Percentiles rank a stretch among this genome's conserved stretches.
These are phyloP conservation scores for Cyclocybe aegerita DNA, from an alignment of 768 basidiomycete genomes.

Conservation along the genomic window DNA sequence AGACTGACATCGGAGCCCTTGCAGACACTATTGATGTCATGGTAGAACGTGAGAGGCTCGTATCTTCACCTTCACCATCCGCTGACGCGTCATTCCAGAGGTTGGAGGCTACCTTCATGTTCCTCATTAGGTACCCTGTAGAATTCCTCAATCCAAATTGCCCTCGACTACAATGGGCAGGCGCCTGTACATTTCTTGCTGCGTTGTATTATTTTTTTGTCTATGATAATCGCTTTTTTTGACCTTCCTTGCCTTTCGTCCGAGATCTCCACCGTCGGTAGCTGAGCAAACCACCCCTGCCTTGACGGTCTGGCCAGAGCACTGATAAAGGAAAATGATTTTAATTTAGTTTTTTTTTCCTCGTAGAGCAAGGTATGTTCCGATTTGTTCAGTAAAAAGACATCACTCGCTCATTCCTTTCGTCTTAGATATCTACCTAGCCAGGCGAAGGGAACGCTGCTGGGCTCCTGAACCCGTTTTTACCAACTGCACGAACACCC, in stretches of 20 bases:
- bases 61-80: slow-evolving; percentile 2
- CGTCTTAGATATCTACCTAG: slow-evolving; percentile 1
- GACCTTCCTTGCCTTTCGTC: background rate
- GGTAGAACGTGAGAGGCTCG: slow-evolving; percentile 80
- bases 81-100: slow-evolving; percentile 32
- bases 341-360: no score
- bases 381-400: background rate
- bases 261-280: no score
- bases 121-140: slow-evolving; percentile 7
- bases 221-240: background rate
- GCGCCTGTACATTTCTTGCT: slow-evolving; percentile 5
- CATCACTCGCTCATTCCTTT: background rate
- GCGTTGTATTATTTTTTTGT: slow-evolving; percentile 5
- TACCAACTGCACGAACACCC: slow-evolving; percentile 48
- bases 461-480: slow-evolving; percentile 53
- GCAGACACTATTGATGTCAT: slow-evolving; percentile 94
- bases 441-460: slow-evolving; percentile 37
- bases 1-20: slow-evolving; percentile 4
- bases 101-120: slow-evolving; percentile 38
- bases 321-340: no score
- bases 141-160: slow-evolving; percentile 11
- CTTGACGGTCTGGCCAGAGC: no score
- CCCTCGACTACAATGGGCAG: slow-evolving; percentile 1
- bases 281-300: no score
- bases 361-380: background rate